Evolutionary conservation across 1,284 basidiomycete genomes (phyloP), one percentile per base, ranked within the genome.

Genomic region (Tranzscheliella williamsii): DNA sequence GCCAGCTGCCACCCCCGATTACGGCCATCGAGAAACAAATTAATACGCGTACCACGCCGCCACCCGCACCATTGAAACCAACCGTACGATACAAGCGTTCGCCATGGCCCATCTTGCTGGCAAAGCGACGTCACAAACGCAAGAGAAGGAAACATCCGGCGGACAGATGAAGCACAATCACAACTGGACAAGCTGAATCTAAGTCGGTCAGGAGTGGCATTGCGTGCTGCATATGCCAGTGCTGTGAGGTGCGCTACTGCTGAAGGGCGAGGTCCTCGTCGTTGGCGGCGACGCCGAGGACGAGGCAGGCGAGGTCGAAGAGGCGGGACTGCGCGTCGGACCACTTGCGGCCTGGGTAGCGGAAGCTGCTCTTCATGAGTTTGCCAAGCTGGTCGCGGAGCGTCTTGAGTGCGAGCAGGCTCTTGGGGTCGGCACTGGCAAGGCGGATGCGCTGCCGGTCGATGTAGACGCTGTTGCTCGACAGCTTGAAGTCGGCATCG

Each of bases 401-500:
- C 42, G 84, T 75, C 75, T 92, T 93, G 66, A 97, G 81, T 1
- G 91, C 91, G 33, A 94, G 77, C 45, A 85, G 85, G 0, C 86
- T 81, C 79, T 88, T 91, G 5, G 67, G 48, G 33, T 75, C 71
- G 1, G 88, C 84, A 1, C 85, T 73, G 9, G 90, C 78, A 27
- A 83, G 83, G 73, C 88, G 90, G 55, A 84, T 85, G 78, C 93
- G 82, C 79, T 90, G 94, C 40, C 90, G 86, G 76, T 97, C 94
- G 47, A 97, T 83, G 43, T 84, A 83, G n/a, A 86, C 81, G 9
- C 83, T 84, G 51, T 87, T 83, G 0, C 90, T 85, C 16, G 85
- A 80, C 29, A 90, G 80, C 89, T 89, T 92, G 80, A 90, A 88
- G 58, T 98, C 94, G 12, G 84, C 82, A 65, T 97, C 95, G 2